Evolutionary conservation across 257 asterid genomes (phyloP).

Genomic region (Solanum corneliomulleri): DNA sequence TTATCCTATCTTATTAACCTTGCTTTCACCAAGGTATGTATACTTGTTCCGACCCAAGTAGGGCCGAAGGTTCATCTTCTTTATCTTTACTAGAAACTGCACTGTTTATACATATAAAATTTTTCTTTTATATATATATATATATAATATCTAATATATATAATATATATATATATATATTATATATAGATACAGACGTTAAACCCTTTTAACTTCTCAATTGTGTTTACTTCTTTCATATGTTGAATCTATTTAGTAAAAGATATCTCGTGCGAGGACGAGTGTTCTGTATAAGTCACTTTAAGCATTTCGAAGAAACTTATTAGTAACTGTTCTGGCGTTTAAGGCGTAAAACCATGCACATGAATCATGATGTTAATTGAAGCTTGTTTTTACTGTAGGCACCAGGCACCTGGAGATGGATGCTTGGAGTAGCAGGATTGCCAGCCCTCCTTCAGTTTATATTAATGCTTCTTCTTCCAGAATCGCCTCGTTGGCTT

Average conservation of each 20-base stretch:
- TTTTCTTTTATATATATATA: no score
- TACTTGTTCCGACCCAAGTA: background rate
- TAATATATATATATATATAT: no score
- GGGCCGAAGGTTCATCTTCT: background rate
- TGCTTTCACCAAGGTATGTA: slow-evolving; percentile 31
- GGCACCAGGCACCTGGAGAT: slow-evolving; percentile 49
- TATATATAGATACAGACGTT: no score
- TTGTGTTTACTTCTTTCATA: background rate
- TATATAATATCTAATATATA: no score
- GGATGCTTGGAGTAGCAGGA: slow-evolving; percentile 48
- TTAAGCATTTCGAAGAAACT: background rate
- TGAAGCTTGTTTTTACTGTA: background rate
- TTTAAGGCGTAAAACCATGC: background rate
- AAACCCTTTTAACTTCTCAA: background rate
- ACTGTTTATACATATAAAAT: background rate
- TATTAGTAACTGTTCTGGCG: background rate
- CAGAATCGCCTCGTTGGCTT: slow-evolving; percentile 39
- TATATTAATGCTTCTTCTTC: slow-evolving; percentile 26
- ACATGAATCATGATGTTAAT: background rate
- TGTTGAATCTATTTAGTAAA: background rate
- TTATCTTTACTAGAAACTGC: background rate
- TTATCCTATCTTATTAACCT: slow-evolving; percentile 39
- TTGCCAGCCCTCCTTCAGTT: slow-evolving; percentile 31
- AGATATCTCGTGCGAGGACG: background rate
- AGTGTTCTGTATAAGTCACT: background rate